phyloP scores from a whole-genome alignment of 2,329 filamentous ascomycete genomes.

The Cadophora sp. region DNA sequence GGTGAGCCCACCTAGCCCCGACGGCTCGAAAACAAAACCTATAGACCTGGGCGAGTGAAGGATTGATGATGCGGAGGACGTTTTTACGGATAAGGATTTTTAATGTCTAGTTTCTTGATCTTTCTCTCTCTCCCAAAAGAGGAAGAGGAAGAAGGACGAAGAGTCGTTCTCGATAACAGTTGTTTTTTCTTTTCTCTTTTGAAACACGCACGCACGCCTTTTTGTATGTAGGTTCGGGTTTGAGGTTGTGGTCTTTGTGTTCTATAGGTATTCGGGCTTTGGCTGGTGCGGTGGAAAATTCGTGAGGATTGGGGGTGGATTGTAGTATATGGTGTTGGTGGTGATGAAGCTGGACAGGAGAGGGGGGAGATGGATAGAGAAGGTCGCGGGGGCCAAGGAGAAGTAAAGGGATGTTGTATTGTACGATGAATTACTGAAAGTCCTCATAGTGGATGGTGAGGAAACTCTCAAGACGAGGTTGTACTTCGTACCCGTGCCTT shows the following conservation, averaged over 20 bases:
- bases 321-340: slow-evolving; percentile 1
- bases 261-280: not conserved
- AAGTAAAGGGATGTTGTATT: not conserved
- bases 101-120: slow-evolving; percentile 35
- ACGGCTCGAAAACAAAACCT: slow-evolving; percentile 40
- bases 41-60: slow-evolving; percentile 40
- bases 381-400: too few species aligned
- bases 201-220: not conserved
- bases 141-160: slow-evolving; percentile 4
- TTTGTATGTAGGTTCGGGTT: slow-evolving; percentile 9
- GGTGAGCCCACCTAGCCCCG: slow-evolving; percentile 44
- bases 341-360: not conserved
- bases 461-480: not conserved
- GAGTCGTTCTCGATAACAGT: not conserved
- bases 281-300: not conserved
- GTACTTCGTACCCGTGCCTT: not conserved
- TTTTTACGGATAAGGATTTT: slow-evolving; percentile 24
- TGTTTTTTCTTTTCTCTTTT: not conserved
- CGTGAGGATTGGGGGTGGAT: not conserved
- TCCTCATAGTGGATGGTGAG: not conserved
- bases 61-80: not conserved
- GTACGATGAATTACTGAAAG: not conserved
- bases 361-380: too few species aligned
- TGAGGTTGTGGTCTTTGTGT: not conserved
- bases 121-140: not conserved